Evolutionary conservation across 345 rosid genomes (phyloP), one percentile per base, ranked within the genome.

Genomic region (Iberis pinnata): DNA sequence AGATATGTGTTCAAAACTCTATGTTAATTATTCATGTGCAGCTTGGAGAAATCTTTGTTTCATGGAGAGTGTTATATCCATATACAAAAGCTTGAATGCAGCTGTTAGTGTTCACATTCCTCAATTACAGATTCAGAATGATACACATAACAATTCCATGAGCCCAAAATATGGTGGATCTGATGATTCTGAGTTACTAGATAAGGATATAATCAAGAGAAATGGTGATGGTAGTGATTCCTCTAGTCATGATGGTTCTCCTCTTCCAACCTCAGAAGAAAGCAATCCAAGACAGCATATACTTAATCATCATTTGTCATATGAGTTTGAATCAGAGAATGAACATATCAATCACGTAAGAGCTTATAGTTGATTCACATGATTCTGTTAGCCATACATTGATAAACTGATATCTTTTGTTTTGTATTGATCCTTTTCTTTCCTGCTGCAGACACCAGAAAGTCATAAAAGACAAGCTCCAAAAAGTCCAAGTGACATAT

Each of bases 61-160:
- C 61, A 46, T 89, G 61, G 88, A 80, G 33, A 83, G 64, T 72
- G 49, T 86, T 41, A 74, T 86, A 25, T 46, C 64, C 50, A 83
- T 89, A 31, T 89, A 78, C 61, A 78, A 67, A 75, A 79, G 81
- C 64, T 64, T 86, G 61, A 76, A 77, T 73, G 61, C 75, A 24
- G 71, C 75, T 49, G 78, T 81, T 24, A 58, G 44, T 55, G 69
- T 73, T 29, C 77, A 67, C 45, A 43, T 71, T 33, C 57, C 62
- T 26, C 70, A 58, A 4, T 47, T 55, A 14, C 76, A 51, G 31
- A 35, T 68, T 32, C 45, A 5, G 11, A 61, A 60, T 33, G 61
- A 58, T 25, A 8, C 9, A 26, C 10, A 6, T 20, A 64, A 45
- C 22, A 48, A 39, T 37, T 69, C 43, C 56, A 44, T 49, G 22